These are phyloP conservation scores for Platanus orientalis DNA, from an alignment of 164 flowering plant genomes.

Conservation along the genomic window DNA sequence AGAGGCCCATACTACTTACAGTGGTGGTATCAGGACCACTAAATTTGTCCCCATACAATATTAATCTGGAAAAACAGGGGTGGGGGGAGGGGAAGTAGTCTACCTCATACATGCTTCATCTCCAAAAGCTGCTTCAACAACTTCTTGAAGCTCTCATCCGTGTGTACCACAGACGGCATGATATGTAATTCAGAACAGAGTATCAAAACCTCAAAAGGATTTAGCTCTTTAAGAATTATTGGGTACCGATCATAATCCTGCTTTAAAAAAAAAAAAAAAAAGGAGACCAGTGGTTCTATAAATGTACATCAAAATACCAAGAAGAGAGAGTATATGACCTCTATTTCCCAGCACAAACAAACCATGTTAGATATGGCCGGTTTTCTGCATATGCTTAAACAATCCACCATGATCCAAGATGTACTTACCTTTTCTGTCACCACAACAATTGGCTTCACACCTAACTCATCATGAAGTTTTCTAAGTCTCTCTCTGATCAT, in stretches of 20 bases:
- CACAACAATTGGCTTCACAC: slow-evolving; percentile 47
- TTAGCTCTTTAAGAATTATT: slow-evolving; percentile 36
- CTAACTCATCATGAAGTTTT: slow-evolving; percentile 40
- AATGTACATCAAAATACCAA: background rate
- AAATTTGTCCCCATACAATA: background rate
- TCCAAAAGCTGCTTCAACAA: slow-evolving; percentile 31
- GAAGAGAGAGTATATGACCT: background rate
- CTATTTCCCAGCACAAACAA: background rate
- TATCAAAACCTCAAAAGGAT: slow-evolving; percentile 49
- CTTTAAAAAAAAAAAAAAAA: background rate
- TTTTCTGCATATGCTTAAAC: background rate
- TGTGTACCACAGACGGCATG: slow-evolving; percentile 26
- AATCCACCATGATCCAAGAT: background rate
- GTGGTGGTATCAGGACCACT: too few species aligned
- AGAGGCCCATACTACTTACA: too few species aligned
- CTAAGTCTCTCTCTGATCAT: slow-evolving; percentile 38
- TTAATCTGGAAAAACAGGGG: background rate
- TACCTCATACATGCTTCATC: slow-evolving; percentile 10
- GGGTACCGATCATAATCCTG: slow-evolving; percentile 90
- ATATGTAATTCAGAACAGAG: slow-evolving; percentile 59
- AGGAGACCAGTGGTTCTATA: background rate
- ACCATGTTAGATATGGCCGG: background rate
- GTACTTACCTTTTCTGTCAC: slow-evolving; percentile 77
- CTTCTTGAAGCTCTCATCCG: slow-evolving; percentile 43
- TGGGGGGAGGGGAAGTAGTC: background rate